A percentile compares a stretch with the other conserved stretches of the same genome.
These are phyloP conservation scores for Bipolaris cookei DNA, from an alignment of 2,329 filamentous ascomycete genomes.

Conservation along the genomic window DNA sequence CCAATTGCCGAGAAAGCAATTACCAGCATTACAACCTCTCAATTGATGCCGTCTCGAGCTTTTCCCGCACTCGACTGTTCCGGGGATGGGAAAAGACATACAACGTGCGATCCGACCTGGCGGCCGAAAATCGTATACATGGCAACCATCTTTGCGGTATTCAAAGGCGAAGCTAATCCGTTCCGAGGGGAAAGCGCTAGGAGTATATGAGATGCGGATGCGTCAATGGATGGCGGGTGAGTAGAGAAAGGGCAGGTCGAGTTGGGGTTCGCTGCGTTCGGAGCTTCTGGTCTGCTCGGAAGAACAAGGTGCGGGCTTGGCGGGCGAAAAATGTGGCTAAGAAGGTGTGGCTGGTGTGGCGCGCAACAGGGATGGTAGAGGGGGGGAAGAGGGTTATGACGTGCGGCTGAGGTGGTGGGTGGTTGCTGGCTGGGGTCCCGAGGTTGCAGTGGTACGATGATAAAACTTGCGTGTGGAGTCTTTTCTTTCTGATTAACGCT, in stretches of 20 bases:
- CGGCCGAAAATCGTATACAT: slow-evolving; percentile 60
- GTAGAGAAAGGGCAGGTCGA: slow-evolving; percentile 14
- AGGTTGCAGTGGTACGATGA: neutral
- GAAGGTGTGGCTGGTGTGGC: slow-evolving; percentile 3
- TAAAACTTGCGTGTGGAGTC: neutral
- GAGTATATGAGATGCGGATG: slow-evolving; percentile 19
- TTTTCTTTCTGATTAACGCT: neutral
- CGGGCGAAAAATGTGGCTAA: slow-evolving; percentile 13
- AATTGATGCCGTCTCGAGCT: neutral
- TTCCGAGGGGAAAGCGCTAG: slow-evolving; percentile 16
- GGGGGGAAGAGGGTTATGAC: slow-evolving; percentile 12
- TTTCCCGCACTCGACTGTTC: slow-evolving; percentile 21
- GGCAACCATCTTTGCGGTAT: slow-evolving; percentile 56
- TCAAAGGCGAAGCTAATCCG: slow-evolving; percentile 18
- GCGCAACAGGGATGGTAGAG: neutral
- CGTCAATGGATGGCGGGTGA: slow-evolving; percentile 41
- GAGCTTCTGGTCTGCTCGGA: slow-evolving; percentile 27
- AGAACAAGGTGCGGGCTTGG: slow-evolving; percentile 25
- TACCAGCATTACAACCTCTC: too few relatives aligned
- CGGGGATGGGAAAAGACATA: slow-evolving; percentile 46
- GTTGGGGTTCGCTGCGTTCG: slow-evolving; percentile 22
- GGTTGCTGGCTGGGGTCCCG: neutral
- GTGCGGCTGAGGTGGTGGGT: slow-evolving; percentile 8
- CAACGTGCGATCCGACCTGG: slow-evolving; percentile 61
- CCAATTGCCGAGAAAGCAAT: too few relatives aligned